Evolutionary conservation across 768 basidiomycete genomes (phyloP).

Genomic region (Hortiboletus campestris): DNA sequence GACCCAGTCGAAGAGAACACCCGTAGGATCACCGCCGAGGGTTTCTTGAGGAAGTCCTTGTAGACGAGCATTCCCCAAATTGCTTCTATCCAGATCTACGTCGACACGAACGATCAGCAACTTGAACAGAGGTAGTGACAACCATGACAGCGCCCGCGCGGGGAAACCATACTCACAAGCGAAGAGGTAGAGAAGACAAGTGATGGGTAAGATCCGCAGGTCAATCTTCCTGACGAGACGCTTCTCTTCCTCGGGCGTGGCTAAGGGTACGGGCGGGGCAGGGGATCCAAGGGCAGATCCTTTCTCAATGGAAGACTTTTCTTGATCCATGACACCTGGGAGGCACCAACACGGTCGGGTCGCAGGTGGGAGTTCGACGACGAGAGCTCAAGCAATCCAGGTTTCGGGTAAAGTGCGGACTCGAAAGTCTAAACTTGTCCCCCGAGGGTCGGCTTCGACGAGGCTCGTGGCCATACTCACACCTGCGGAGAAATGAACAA

Average conservation of each 20-base stretch:
- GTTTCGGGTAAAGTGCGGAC: not conserved
- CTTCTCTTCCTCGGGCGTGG: constrained; percentile 35
- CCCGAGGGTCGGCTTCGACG: too few species aligned
- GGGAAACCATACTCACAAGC: constrained; percentile 51
- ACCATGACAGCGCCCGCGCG: not conserved
- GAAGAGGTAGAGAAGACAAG: constrained; percentile 71
- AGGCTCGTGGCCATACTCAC: too few species aligned
- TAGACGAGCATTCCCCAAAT: constrained; percentile 75
- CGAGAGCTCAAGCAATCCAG: not conserved
- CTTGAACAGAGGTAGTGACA: not conserved
- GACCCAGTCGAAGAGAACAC: constrained; percentile 68
- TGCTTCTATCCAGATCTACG: constrained; percentile 64
- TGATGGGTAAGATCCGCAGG: constrained; percentile 43
- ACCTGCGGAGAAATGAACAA: too few species aligned
- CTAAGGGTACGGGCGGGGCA: too few species aligned
- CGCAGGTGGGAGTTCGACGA: not conserved
- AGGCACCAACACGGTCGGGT: not conserved
- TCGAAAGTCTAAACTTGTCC: not conserved
- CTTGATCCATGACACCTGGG: constrained; percentile 17
- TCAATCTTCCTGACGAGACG: constrained; percentile 39
- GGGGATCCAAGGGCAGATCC: not conserved
- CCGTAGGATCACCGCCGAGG: constrained; percentile 65
- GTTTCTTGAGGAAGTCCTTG: constrained; percentile 68
- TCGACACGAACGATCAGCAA: constrained; percentile 1
- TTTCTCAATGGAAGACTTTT: constrained; percentile 9